Conservation (phyloP, 2,329 filamentous ascomycete genomes). For the Pseudogymnoascus sp. region DNA sequence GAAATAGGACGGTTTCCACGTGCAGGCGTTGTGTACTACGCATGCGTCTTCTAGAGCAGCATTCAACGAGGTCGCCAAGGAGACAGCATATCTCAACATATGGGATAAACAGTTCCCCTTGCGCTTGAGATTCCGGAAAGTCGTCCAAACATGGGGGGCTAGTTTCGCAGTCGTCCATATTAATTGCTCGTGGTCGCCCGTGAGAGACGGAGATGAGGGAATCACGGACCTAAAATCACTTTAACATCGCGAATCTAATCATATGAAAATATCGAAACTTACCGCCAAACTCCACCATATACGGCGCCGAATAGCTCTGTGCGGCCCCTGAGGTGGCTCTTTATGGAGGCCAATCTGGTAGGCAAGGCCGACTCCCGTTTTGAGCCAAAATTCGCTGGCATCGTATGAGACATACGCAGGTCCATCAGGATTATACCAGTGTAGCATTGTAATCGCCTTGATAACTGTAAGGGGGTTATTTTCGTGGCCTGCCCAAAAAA, state of each 20-base stretch:
- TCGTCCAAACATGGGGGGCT: background rate
- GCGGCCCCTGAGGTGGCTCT: background rate
- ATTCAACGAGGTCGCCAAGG: background rate
- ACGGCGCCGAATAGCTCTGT: background rate
- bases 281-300: background rate
- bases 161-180: background rate
- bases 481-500: slow-evolving; percentile 29
- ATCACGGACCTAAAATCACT: background rate
- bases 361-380: background rate
- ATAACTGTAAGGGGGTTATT: slow-evolving; percentile 28
- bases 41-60: background rate
- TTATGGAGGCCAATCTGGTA: background rate
- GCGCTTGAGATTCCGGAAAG: background rate
- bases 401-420: slow-evolving; percentile 25
- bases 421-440: slow-evolving; percentile 31
- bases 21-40: background rate
- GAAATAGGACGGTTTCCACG: slow-evolving; percentile 17
- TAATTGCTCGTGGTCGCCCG: background rate
- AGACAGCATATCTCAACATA: slow-evolving; percentile 4
- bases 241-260: background rate
- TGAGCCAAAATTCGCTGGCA: background rate
- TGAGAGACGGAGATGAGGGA: background rate
- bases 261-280: background rate
- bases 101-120: slow-evolving; percentile 4
- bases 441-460: slow-evolving; percentile 27